phyloP scores from a whole-genome alignment of 352 stramenopile genomes.

The Phytopythium sindhum region DNA sequence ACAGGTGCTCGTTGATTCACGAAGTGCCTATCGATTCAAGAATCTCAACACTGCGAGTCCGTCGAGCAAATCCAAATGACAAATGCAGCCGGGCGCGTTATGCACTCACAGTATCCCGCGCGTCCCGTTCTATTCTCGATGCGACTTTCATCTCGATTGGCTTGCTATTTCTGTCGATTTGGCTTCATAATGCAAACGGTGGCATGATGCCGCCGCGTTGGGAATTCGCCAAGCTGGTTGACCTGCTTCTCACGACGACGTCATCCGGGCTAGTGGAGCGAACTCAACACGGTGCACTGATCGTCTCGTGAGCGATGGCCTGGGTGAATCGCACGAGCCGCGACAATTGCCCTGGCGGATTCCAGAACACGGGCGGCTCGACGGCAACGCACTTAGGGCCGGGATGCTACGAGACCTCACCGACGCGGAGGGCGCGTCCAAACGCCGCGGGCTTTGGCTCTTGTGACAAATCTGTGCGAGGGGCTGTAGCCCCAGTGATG shows the following conservation, averaged over 20 bases:
- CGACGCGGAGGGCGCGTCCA: conserved; percentile 29
- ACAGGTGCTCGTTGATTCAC: too few species aligned
- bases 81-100: too few species aligned
- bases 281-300: not conserved
- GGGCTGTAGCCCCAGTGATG: conserved; percentile 27
- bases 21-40: too few species aligned
- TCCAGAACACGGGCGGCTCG: conserved; percentile 18
- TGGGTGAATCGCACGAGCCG: conserved; percentile 72
- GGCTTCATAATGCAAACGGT: not conserved
- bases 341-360: conserved; percentile 37
- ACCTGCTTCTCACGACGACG: not conserved
- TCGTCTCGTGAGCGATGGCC: conserved; percentile 33
- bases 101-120: too few species aligned
- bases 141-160: not conserved
- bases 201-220: not conserved
- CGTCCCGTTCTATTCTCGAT: conserved; percentile 3
- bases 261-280: not conserved
- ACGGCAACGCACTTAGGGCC: conserved; percentile 44
- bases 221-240: not conserved
- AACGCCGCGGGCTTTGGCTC: conserved; percentile 63
- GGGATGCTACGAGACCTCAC: conserved; percentile 58
- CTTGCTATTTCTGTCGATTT: not conserved
- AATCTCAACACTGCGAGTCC: too few species aligned
- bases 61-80: too few species aligned
- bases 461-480: conserved; percentile 41